Evolutionary conservation across 2,329 filamentous ascomycete genomes (phyloP).

Genomic region (Rhinocladiella mackenziei): DNA sequence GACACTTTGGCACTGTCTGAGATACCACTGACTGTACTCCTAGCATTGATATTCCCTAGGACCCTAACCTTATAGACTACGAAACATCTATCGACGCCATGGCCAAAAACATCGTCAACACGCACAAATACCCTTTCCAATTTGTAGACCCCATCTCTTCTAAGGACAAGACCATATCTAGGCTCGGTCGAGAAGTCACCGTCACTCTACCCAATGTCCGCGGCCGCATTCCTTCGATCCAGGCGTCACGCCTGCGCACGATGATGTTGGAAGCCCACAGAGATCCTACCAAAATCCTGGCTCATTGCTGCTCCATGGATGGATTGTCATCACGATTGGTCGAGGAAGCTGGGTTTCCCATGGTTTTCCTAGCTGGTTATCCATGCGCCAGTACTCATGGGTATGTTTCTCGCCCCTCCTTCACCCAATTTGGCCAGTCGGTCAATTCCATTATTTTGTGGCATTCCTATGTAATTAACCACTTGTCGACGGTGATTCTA

Average conservation of each 20-base stretch:
- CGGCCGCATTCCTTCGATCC: slow-evolving; percentile 19
- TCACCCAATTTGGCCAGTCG: too few species aligned
- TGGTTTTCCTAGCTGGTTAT: slow-evolving; percentile 46
- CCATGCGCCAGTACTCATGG: slow-evolving; percentile 18
- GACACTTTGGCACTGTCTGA: too few species aligned
- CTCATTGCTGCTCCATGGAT: slow-evolving; percentile 44
- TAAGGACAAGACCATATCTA: neutral
- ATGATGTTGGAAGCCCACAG: slow-evolving; percentile 42
- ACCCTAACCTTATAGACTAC: too few species aligned
- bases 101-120: neutral
- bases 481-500: slow-evolving; percentile 40
- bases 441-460: too few species aligned
- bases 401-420: too few species aligned
- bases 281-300: slow-evolving; percentile 44
- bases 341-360: slow-evolving; percentile 46
- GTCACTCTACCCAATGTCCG: neutral
- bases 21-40: too few species aligned
- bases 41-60: too few species aligned
- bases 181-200: neutral
- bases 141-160: neutral
- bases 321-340: slow-evolving; percentile 43
- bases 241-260: slow-evolving; percentile 39
- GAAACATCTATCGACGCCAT: too few species aligned
- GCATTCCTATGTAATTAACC: too few species aligned
- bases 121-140: neutral